Base-by-base conservation (phyloP, 345 rosid genomes). In the Ailanthus altissimus region DNA sequence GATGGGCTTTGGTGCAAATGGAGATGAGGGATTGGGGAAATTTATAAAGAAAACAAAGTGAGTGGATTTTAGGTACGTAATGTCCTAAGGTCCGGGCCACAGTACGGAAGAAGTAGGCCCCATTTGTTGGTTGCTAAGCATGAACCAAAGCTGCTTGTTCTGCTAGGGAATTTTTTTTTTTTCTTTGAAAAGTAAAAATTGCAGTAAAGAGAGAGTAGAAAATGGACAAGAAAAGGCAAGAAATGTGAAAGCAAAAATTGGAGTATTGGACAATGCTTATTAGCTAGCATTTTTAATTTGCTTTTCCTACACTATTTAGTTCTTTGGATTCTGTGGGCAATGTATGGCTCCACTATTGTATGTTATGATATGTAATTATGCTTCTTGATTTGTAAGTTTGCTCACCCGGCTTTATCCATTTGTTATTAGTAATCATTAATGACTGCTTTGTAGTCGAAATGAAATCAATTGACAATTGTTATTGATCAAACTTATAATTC, bases 21-120 rank as follows among this genome's bases (percentile, higher is more conserved):
- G 65, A 60, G 72, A 15, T 26, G 70, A n/a, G 61, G 47, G 42
- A 65, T 63, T 45, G 64, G 45, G 28, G 45, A 66, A 38, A 74
- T 75, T 84, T 82, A 89, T 86, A 40, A 76, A 60, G 77, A 76
- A 79, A 67, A 8, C 77, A 67, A 73, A 77, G 81, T 79, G 49
- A 75, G 40, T 70, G 42, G 74, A 61, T 60, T 74, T 13, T 15
- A 80, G 58, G 83, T 79, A 78, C 83, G 89, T 46, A 63, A 43
- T 68, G 83, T 68, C 82, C 84, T 58, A 18, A 18, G 16, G 82
- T 78, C 81, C 81, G 67, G 81, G 85, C 78, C 87, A 73, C 8
- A 45, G 93, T 89, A 88, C 93, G 92, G 92, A 84, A 56, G 45
- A 6, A 5, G 18, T 70, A 67, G 83, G 89, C 84, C 61, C 80